Evolutionary conservation across 257 asterid species (phyloP), one percentile per base, ranked within the genome.

Genomic region (Solanum pennellii): DNA sequence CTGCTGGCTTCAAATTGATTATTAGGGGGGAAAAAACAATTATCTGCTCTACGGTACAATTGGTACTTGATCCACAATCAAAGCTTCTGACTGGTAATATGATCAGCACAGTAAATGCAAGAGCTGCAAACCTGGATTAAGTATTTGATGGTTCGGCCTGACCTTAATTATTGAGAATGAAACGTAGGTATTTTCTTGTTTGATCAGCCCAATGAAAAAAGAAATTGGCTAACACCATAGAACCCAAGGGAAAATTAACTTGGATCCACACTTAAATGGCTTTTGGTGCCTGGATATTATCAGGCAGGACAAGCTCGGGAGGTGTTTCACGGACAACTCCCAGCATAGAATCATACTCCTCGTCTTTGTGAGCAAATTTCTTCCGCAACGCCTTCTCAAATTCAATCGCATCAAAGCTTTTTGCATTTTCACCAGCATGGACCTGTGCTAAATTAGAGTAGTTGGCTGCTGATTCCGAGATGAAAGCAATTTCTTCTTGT

Each of bases 361-460:
- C 95, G 66, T 93, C 95, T 90, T 87, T 89, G 18, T 87, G 89
- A 73, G 95, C 90, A 83, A 91, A 92, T 90, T 97, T 95, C 96
- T 94, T 95, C 62, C 90, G 87, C 37, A 94, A 91, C 47, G 92
- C 97, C 92, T 97, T 97, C 87, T 97, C 98, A 87, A 97, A 93
- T 90, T 97, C 98, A 14, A 52, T 93, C 89, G 88, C 92, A 86
- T 95, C 97, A 35, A 94, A 90, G 83, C 90, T 92, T 91, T 97
- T 95, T 9, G 96, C 98, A 86, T 97, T 97, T 93, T 97, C 99
- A 86, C 96, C 92, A 33, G 98, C 98, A 86, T 95, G 99, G 85
- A 88, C 96, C 85, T 92, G 91, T 20, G 98, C 99, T 77, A 95
- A 90, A 91, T 77, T 92, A 68, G 98, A 80, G 84, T 97, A 97